A percentile compares a stretch with the other conserved stretches of the same genome.
Evolutionary conservation across 2,329 filamentous ascomycete genomes (phyloP).

Genomic region (Ceratocystis variospora): DNA sequence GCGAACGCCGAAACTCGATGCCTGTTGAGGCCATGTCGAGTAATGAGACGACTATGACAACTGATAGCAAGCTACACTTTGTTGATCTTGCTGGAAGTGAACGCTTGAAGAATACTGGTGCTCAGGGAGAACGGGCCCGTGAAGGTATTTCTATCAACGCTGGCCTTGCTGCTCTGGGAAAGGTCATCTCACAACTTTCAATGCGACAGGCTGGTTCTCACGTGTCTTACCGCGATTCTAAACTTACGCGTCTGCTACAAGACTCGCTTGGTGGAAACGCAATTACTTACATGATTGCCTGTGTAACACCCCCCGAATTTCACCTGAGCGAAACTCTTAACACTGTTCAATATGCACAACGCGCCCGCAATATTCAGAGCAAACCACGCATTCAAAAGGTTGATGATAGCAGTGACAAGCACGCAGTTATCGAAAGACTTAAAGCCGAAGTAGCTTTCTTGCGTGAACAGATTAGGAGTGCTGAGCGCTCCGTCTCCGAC

Average conservation of each 20-base stretch:
- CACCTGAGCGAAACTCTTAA: constrained; percentile 96
- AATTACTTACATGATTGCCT: constrained; percentile 99
- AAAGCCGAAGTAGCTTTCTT: constrained; percentile 89
- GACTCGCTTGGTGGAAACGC: constrained; percentile 94
- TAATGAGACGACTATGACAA: constrained; percentile 59
- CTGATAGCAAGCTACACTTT: constrained; percentile 97
- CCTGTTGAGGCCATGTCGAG: constrained; percentile 66
- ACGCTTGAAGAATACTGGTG: constrained; percentile 89
- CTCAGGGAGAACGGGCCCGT: constrained; percentile 82
- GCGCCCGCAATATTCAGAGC: constrained; percentile 90
- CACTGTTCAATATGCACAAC: constrained; percentile 92
- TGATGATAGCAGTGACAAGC: constrained; percentile 76
- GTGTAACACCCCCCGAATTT: constrained; percentile 91
- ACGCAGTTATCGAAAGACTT: constrained; percentile 80
- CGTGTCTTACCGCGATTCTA: constrained; percentile 97
- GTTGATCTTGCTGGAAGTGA: constrained; percentile 96
- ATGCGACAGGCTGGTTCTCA: constrained; percentile 76
- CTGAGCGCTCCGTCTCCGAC: constrained; percentile 50
- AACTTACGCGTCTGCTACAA: constrained; percentile 83
- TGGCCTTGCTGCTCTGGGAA: constrained; percentile 83
- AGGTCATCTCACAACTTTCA: constrained; percentile 95
- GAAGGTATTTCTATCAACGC: constrained; percentile 98
- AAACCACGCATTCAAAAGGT: constrained; percentile 92
- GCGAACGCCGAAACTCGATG: constrained; percentile 77
- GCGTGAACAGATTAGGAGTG: constrained; percentile 79